phyloP scores from a whole-genome alignment of 2,329 filamentous ascomycete genomes.

The Aureobasidium vineae region DNA sequence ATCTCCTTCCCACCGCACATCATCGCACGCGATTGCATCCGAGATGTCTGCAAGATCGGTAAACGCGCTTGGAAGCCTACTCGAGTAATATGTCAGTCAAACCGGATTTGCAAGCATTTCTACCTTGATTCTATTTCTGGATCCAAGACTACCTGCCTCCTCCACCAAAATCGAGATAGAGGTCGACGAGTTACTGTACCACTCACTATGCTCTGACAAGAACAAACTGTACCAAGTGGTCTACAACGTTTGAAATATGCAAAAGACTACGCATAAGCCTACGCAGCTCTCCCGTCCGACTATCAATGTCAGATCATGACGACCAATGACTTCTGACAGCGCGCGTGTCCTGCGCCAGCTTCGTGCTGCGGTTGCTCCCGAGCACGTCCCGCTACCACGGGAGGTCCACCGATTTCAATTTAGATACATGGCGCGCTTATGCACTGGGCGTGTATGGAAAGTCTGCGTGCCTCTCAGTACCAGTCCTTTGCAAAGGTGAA shows the following conservation, averaged over 20 bases:
- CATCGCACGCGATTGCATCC: conserved; percentile 8
- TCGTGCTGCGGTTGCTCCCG: conserved; percentile 23
- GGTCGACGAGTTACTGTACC: conserved; percentile 6
- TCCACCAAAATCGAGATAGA: not conserved
- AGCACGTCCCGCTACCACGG: conserved; percentile 18
- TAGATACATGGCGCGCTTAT: conserved; percentile 25
- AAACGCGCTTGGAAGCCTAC: conserved; percentile 14
- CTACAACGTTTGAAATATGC: not conserved
- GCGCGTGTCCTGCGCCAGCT: conserved; percentile 18
- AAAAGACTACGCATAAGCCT: conserved; percentile 13
- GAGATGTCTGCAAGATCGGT: conserved; percentile 1
- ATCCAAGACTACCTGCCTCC: not conserved
- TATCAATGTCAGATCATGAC: conserved; percentile 26
- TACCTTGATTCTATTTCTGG: conserved; percentile 6
- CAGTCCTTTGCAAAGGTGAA: not conserved
- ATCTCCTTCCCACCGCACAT: conserved; percentile 12
- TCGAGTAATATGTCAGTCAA: conserved; percentile 3
- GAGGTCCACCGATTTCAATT: conserved; percentile 20
- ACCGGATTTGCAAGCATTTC: not conserved
- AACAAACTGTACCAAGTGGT: not conserved
- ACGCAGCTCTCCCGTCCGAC: conserved; percentile 8
- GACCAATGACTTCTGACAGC: conserved; percentile 20
- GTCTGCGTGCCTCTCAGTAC: conserved; percentile 16
- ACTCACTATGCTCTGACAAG: conserved; percentile 2
- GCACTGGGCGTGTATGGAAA: conserved; percentile 23